Percentiles rank a stretch among this genome's conserved stretches.
Conservation (phyloP, 331 rosid species). For the Malus hybrid region DNA sequence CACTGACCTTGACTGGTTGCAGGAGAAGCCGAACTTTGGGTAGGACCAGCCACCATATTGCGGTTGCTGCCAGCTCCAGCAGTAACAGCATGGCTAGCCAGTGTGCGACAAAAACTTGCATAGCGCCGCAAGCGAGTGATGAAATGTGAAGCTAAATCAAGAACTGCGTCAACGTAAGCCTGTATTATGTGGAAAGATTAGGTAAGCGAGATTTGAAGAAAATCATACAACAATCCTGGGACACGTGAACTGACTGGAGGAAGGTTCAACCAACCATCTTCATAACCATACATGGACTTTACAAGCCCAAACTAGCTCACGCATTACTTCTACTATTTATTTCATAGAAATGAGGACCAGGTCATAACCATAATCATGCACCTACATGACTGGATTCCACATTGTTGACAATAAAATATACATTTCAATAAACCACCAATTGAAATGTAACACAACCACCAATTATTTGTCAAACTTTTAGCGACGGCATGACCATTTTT, state of each 20-base stretch:
- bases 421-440: background rate
- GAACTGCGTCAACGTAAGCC: conserved; percentile 97
- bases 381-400: background rate
- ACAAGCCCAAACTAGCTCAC: background rate
- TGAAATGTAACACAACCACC: background rate
- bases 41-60: conserved; percentile 72
- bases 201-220: background rate
- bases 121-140: conserved; percentile 89
- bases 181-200: conserved; percentile 30
- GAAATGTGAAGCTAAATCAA: conserved; percentile 96
- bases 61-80: conserved; percentile 78
- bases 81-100: conserved; percentile 64
- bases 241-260: background rate
- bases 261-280: background rate
- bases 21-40: conserved; percentile 70
- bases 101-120: conserved; percentile 86
- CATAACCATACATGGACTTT: background rate
- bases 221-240: background rate
- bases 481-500: background rate
- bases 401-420: background rate
- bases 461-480: background rate
- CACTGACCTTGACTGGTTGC: conserved; percentile 71
- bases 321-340: background rate
- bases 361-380: background rate
- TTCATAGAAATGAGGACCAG: background rate